phyloP scores from a whole-genome alignment of 495 filamentous ascomycete species.

The Massariosphaeria phaeospora region DNA sequence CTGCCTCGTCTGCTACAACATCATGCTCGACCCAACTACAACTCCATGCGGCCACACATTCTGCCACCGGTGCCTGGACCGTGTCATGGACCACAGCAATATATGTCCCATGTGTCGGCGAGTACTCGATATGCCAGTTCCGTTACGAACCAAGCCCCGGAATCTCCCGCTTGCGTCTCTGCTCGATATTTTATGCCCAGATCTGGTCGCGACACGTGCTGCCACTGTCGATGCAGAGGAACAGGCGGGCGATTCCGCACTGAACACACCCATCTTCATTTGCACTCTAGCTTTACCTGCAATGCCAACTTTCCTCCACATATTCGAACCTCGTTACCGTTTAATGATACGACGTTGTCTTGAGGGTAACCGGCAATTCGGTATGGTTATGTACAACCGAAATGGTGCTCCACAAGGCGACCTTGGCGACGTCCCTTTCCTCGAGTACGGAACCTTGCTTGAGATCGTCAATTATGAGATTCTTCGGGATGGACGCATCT shows the following conservation, averaged over 20 bases:
- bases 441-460: conserved; percentile 72
- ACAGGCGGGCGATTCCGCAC: conserved; percentile 48
- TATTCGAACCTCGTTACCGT: conserved; percentile 89
- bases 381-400: conserved; percentile 74
- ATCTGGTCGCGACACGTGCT: conserved; percentile 54
- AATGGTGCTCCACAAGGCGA: conserved; percentile 51
- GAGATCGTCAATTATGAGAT: conserved; percentile 66
- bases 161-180: conserved; percentile 60
- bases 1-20: conserved; percentile 79
- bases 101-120: conserved; percentile 77
- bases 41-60: conserved; percentile 86
- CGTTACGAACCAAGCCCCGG: conserved; percentile 50
- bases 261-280: conserved; percentile 69
- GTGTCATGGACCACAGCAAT: conserved; percentile 67
- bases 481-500: conserved; percentile 72
- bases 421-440: conserved; percentile 56
- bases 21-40: conserved; percentile 75
- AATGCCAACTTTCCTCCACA: conserved; percentile 78
- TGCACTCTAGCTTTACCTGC: conserved; percentile 74
- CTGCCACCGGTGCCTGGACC: conserved; percentile 71
- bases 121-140: conserved; percentile 56
- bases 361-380: conserved; percentile 68
- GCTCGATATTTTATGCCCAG: conserved; percentile 61
- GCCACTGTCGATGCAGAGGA: conserved; percentile 52
- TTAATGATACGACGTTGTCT: conserved; percentile 80